A percentile compares a stretch with the other conserved stretches of the same genome.
Conservation (phyloP, 2,329 filamentous ascomycete species). For the Paecilomyces formosus region DNA sequence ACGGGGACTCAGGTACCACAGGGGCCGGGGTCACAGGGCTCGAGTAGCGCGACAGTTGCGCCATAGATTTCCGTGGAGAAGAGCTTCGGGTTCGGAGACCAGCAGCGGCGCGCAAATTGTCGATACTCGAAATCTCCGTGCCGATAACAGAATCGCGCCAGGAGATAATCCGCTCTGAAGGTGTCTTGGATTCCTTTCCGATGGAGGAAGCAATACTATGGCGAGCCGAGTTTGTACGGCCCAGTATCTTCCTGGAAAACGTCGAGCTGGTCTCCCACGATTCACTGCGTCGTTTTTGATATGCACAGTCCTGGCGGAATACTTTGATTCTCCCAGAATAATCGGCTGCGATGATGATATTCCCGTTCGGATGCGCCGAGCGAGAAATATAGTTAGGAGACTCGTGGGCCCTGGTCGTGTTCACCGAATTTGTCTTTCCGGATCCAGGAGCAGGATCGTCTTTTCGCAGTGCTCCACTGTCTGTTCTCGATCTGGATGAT, state of each 20-base stretch:
- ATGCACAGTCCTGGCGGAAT: constrained; percentile 91
- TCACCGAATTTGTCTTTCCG: constrained; percentile 24
- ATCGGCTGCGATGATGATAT: constrained; percentile 89
- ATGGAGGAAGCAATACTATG: constrained; percentile 44
- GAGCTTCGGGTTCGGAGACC: constrained; percentile 32
- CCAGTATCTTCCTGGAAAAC: constrained; percentile 61
- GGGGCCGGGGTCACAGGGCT: constrained; percentile 17
- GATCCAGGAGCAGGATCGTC: constrained; percentile 22
- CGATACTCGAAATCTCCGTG: constrained; percentile 44
- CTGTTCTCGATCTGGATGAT: constrained; percentile 43
- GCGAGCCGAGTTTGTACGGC: constrained; percentile 49
- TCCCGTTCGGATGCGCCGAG: constrained; percentile 67
- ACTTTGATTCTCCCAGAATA: constrained; percentile 85
- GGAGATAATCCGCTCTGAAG: constrained; percentile 71
- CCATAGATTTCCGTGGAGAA: constrained; percentile 41
- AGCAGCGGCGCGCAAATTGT: constrained; percentile 25
- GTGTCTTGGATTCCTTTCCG: constrained; percentile 39
- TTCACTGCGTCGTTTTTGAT: constrained; percentile 65
- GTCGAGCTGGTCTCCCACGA: constrained; percentile 70
- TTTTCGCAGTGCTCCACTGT: constrained; percentile 26
- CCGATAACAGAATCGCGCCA: constrained; percentile 70
- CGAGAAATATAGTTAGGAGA: constrained; percentile 72
- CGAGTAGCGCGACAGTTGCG: constrained; percentile 12
- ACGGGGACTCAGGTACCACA: constrained; percentile 19
- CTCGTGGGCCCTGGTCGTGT: constrained; percentile 49